These are phyloP conservation scores for Backusella morwellensis DNA, from an alignment of 192 early-diverging fungal species.

Conservation along the genomic window DNA sequence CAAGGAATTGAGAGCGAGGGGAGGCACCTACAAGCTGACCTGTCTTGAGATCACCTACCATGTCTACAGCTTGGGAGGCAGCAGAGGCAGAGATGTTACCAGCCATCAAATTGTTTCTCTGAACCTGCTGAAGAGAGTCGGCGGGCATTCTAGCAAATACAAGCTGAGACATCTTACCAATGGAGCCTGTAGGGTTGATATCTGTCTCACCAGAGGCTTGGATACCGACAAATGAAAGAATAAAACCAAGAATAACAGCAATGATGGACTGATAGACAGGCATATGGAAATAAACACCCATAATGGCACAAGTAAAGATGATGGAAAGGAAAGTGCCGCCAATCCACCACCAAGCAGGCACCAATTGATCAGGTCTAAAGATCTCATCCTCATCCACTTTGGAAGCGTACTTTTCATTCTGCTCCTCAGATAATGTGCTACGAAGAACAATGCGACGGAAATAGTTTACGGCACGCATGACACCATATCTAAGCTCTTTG, in stretches of 20 bases:
- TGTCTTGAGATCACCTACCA: slow-evolving; percentile 73
- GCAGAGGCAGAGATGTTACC: slow-evolving; percentile 58
- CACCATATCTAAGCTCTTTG: neutral
- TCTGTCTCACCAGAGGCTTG: slow-evolving; percentile 65
- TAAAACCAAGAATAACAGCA: slow-evolving; percentile 61
- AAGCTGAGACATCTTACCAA: slow-evolving; percentile 65
- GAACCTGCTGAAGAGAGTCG: slow-evolving; percentile 32
- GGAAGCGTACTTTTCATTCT: slow-evolving; percentile 17
- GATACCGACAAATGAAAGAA: slow-evolving; percentile 63
- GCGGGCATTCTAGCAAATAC: slow-evolving; percentile 58
- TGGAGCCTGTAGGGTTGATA: slow-evolving; percentile 60
- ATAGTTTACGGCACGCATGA: slow-evolving; percentile 5
- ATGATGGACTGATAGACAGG: slow-evolving; percentile 56
- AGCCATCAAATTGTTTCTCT: slow-evolving; percentile 55
- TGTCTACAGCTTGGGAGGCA: slow-evolving; percentile 60
- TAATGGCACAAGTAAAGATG: slow-evolving; percentile 54
- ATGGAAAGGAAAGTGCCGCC: slow-evolving; percentile 48
- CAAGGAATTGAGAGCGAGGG: slow-evolving; percentile 61
- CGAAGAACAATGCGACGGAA: slow-evolving; percentile 14
- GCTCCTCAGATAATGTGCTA: neutral
- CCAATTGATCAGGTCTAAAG: slow-evolving; percentile 44
- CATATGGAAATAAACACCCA: slow-evolving; percentile 54
- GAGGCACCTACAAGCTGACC: slow-evolving; percentile 60
- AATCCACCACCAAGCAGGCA: slow-evolving; percentile 55
- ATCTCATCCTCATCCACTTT: slow-evolving; percentile 34